A percentile compares a stretch with the other conserved stretches of the same genome.
phyloP scores from a whole-genome alignment of 2,329 filamentous ascomycete species.

The Calonectria crousiana region DNA sequence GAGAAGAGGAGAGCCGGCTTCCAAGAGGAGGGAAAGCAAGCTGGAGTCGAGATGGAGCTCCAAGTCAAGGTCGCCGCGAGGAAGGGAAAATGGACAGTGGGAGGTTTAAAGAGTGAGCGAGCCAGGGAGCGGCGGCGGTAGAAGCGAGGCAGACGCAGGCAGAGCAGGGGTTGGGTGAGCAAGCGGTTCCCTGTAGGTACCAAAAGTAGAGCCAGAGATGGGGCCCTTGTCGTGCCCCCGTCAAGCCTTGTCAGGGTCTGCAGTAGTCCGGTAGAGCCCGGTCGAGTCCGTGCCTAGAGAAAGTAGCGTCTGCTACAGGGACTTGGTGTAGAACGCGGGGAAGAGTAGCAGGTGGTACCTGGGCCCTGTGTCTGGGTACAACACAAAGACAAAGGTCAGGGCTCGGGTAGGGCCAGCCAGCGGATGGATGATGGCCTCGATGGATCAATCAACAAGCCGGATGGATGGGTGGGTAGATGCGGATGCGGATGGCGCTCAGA shows the following conservation, averaged over 20 bases:
- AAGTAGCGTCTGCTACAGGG: conserved; percentile 36
- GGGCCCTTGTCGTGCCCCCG: conserved; percentile 32
- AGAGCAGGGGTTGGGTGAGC: conserved; percentile 41
- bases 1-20: conserved; percentile 37
- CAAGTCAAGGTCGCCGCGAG: conserved; percentile 28
- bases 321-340: conserved; percentile 26
- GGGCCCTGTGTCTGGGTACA: background rate
- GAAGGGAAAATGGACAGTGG: conserved; percentile 46
- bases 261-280: conserved; percentile 27
- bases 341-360: conserved; percentile 31
- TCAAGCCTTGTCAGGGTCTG: conserved; percentile 24
- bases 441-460: background rate
- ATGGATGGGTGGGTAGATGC: background rate
- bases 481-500: conserved; percentile 1
- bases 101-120: conserved; percentile 48
- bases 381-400: background rate
- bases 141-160: conserved; percentile 42
- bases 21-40: conserved; percentile 34
- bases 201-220: conserved; percentile 16
- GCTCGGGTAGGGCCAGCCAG: background rate
- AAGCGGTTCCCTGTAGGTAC: conserved; percentile 29
- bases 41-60: conserved; percentile 30
- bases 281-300: conserved; percentile 31
- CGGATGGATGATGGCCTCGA: background rate
- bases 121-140: conserved; percentile 40